Evolutionary conservation across 2,329 filamentous ascomycete genomes (phyloP), one percentile per base, ranked within the genome.

Genomic region (Aureobasidium sp.): DNA sequence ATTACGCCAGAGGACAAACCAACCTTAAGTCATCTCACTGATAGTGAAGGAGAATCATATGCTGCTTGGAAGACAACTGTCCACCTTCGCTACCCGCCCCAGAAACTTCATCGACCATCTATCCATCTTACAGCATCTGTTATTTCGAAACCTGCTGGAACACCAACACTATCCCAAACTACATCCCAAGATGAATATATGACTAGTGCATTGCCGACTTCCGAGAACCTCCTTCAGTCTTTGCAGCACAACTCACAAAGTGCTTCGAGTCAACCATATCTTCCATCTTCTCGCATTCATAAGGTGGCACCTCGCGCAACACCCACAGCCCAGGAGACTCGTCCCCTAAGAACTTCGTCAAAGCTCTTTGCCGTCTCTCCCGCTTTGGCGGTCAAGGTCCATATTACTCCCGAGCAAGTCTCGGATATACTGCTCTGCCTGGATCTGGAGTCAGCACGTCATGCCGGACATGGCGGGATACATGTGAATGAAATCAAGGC

Each of bases 201-300:
- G 39, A 82, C 83, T 37, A 90, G 86, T 68, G 82, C 85, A 60
- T 73, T 84, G 17, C 84, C 88, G 0, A 82, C 85, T 3, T 85
- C 87, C 1, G 78, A 90, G 66, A 91, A 91, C 70, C 76, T 91
- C 27, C 81, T 92, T 14, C 85, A 88, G 69, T 82, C 88, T 2
- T 89, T 91, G 64, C 79, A 81, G 57, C 78, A 78, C 65, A 88
- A 90, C 69, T 82, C 85, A 29, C 77, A 91, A 19, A 77, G 76
- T 17, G 84, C 85, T 39, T 58, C 54, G 22, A 75, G 84, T 31
- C 79, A 80, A 67, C 88, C 88, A 45, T 81, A 83, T 29, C 77
- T 92, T 2, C 91, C 88, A 15, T 86, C 88, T 2, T 78, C 88
- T 63, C 81, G 88, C 45, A 87, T 91, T 24, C 89, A 86, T 40